Base-by-base conservation (phyloP, 305 asterid species). In the Fraxinus sp. region DNA sequence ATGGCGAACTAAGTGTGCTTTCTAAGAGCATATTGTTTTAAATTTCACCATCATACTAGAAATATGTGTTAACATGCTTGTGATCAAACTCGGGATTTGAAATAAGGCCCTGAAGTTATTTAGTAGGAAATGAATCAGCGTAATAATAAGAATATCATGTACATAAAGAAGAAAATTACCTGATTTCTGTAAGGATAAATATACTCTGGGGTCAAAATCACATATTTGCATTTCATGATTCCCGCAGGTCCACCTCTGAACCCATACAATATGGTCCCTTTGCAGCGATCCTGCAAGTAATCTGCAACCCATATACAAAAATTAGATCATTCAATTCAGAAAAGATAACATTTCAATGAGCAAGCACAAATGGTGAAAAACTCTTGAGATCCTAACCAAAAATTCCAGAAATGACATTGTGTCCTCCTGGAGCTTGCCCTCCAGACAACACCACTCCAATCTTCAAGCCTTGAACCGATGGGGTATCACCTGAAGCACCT, bases 351-450 rank as follows among this genome's bases (percentile, higher is more conserved):
- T 26, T 78, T 14, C 52, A 77, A 28, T 33, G 26, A 7, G n/a
- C 28, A 78, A 46, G 18, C 20, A 83, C 33, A 52, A 5, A 33
- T 39, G n/a, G 77, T 22, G 62, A 75, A 77, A 84, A 84, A 62
- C 59, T 57, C 41, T 0, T 0, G 24, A 70, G 41, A 52, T 10
- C 37, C 94, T 86, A 30, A 93, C 99, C 99, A 70, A 91, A 94
- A 81, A 96, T 94, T 88, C 99, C 99, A 33, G 98, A 93, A 75
- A 96, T 96, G 75, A 96, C 99, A 89, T 96, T 96, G 89, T 96
- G 99, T 37, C 99, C 99, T 79, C 99, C 99, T 0, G 98, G 99
- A 78, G 99, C 99, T 87, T 96, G 99, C 75, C 99, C 99, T 83
- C 99, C 99, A 20, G 98, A 96, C 79, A 94, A 86, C 82, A 96